Evolutionary conservation across 129 eudicot species (phyloP).

Genomic region (Oenanthe sinensis): DNA sequence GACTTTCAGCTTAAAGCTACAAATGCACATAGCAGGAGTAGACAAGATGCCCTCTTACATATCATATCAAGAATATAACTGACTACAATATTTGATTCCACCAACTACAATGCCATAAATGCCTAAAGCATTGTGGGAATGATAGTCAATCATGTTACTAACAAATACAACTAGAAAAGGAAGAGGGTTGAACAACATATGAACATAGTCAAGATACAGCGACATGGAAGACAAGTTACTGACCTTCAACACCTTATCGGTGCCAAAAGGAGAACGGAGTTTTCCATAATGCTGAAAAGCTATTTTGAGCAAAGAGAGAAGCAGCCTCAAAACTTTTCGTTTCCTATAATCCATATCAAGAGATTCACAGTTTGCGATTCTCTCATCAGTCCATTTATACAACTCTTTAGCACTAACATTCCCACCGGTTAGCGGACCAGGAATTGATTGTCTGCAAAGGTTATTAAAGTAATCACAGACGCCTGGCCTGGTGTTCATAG

Average conservation of each 20-base stretch:
- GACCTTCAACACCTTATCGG: slow-evolving; percentile 66
- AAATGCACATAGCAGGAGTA: background rate
- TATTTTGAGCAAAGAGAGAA: slow-evolving; percentile 79
- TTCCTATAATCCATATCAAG: slow-evolving; percentile 34
- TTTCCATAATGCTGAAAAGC: slow-evolving; percentile 87
- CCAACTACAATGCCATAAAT: background rate
- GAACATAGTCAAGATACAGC: background rate
- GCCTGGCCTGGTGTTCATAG: slow-evolving; percentile 33
- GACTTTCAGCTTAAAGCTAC: background rate
- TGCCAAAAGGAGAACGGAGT: slow-evolving; percentile 88
- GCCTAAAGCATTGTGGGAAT: background rate
- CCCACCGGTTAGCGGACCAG: slow-evolving; percentile 87
- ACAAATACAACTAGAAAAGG: background rate
- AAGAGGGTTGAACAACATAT: background rate
- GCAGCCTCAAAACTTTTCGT: slow-evolving; percentile 52
- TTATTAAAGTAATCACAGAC: slow-evolving; percentile 45
- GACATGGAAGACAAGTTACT: background rate
- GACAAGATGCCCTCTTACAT: background rate
- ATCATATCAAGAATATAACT: background rate
- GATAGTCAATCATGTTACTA: background rate
- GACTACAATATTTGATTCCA: background rate
- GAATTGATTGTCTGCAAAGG: slow-evolving; percentile 66
- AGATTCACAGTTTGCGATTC: slow-evolving; percentile 46
- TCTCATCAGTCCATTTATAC: slow-evolving; percentile 87
- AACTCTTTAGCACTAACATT: slow-evolving; percentile 67